Evolutionary conservation across 306 rosid species (phyloP).

Genomic region (Vigna radiata): DNA sequence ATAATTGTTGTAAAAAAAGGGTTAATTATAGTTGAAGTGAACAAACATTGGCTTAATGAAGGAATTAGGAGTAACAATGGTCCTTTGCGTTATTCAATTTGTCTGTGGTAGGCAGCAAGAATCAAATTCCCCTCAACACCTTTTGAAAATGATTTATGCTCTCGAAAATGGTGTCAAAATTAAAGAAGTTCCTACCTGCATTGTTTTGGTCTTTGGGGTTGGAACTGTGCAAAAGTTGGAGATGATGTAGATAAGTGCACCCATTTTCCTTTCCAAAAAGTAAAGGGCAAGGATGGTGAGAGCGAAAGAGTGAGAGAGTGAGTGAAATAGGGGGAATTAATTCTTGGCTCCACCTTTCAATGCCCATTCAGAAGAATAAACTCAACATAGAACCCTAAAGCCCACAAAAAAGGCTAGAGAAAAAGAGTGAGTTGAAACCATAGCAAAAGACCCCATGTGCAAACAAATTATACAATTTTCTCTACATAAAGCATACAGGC

Average conservation of each 20-base stretch:
- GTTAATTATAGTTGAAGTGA: neutral
- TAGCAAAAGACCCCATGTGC: neutral
- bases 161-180: neutral
- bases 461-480: slow-evolving; percentile 28
- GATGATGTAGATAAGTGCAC: slow-evolving; percentile 77
- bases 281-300: slow-evolving; percentile 28
- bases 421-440: neutral
- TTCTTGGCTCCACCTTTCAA: slow-evolving; percentile 5
- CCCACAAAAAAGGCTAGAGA: neutral
- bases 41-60: slow-evolving; percentile 29
- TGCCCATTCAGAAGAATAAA: slow-evolving; percentile 19
- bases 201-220: slow-evolving; percentile 60
- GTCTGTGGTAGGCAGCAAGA: slow-evolving; percentile 55
- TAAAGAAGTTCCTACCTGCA: slow-evolving; percentile 67
- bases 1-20: neutral
- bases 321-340: too few species aligned
- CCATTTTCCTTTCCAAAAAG: slow-evolving; percentile 63
- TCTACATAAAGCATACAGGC: slow-evolving; percentile 15
- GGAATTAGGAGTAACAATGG: slow-evolving; percentile 44
- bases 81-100: slow-evolving; percentile 44
- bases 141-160: slow-evolving; percentile 45
- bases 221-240: slow-evolving; percentile 71
- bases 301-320: slow-evolving; percentile 40
- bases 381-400: neutral
- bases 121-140: slow-evolving; percentile 53